phyloP scores from a whole-genome alignment of 75 land plant genomes.

The Adiantum capillusveneris region DNA sequence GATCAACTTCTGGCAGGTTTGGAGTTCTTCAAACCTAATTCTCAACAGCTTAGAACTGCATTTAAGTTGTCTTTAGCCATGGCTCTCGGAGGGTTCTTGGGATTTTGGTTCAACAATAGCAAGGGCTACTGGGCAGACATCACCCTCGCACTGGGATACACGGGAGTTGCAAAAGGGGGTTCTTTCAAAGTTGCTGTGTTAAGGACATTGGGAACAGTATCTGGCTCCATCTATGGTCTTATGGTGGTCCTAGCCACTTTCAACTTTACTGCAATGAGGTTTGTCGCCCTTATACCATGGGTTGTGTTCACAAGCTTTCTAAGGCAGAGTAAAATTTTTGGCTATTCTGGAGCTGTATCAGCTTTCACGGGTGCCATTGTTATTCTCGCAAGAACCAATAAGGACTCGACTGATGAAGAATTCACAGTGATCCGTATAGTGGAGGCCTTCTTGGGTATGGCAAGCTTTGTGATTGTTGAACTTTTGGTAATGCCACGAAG shows the following conservation, averaged over 20 bases:
- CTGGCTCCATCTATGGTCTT: constrained; percentile 11
- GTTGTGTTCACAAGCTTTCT: constrained; percentile 56
- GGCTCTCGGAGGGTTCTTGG: constrained; percentile 6
- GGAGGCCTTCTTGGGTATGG: constrained; percentile 56
- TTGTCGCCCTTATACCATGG: constrained; percentile 54
- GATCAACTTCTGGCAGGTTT: no score
- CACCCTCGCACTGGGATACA: constrained; percentile 9
- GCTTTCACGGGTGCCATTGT: constrained; percentile 53
- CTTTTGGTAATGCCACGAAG: constrained; percentile 43
- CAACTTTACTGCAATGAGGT: neutral
- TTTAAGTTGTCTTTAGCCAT: constrained; percentile 14
- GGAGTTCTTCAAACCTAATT: neutral
- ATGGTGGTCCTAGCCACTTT: constrained; percentile 7
- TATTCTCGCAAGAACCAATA: constrained; percentile 44
- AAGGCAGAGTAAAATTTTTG: constrained; percentile 46
- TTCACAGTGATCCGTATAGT: constrained; percentile 57
- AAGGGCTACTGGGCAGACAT: constrained; percentile 7
- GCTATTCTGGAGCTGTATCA: constrained; percentile 48
- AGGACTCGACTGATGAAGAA: constrained; percentile 25
- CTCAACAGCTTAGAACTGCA: neutral
- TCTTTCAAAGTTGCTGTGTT: constrained; percentile 6
- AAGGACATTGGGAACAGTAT: constrained; percentile 7
- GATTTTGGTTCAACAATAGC: constrained; percentile 3
- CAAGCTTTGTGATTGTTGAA: constrained; percentile 50
- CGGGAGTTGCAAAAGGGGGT: constrained; percentile 6